Base-by-base conservation (phyloP, 1,284 basidiomycete species). In the Apiotrichum mycotoxinovorans region DNA sequence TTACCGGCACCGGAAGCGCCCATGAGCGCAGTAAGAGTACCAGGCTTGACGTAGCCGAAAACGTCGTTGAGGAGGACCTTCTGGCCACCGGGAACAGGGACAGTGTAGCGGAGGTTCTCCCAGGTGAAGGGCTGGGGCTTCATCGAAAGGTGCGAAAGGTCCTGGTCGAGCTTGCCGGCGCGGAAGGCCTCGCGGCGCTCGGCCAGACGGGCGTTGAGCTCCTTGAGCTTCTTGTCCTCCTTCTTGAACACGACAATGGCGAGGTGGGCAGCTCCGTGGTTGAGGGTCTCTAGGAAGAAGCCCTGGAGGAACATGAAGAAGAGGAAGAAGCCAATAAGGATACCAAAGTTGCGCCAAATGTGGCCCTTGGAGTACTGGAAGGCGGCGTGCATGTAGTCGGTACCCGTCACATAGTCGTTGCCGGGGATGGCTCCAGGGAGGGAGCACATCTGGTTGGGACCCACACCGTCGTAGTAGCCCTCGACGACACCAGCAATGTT, bases 221-320 rank as follows among this genome's bases (percentile, higher is more conserved):
- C 80, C 76, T 86, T 87, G 46, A 82, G 81, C 57, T 90, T 87
- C 3, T 79, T 77, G 65, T 83, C 80, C 67, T 90, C 88, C 65
- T 84, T 86, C n/a, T 85, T 84, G 68, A 83, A 90, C 27, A 90
- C 82, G 59, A 82, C 80, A 62, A 85, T 74, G 2, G 71, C 55
- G 20, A 72, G 62, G 58, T 68, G 66, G 33, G 64, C 56, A n/a
- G 66, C 69, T 22, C 73, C 74, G 49, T 70, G 66, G 62, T 72
- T 66, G 26, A 76, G 63, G 47, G 61, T 59, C 58, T 78, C 76
- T 61, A 76, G 73, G 63, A 70, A 70, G 55, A 74, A 52, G 63
- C 74, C 70, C 62, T 78, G 76, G 4, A 77, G 58, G 54, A 67
- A 35, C 72, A 87, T 81, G 56, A 90, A 90, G 63, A 83, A 76